Evolutionary conservation across 768 basidiomycete genomes (phyloP).

Genomic region (Russula abietina): DNA sequence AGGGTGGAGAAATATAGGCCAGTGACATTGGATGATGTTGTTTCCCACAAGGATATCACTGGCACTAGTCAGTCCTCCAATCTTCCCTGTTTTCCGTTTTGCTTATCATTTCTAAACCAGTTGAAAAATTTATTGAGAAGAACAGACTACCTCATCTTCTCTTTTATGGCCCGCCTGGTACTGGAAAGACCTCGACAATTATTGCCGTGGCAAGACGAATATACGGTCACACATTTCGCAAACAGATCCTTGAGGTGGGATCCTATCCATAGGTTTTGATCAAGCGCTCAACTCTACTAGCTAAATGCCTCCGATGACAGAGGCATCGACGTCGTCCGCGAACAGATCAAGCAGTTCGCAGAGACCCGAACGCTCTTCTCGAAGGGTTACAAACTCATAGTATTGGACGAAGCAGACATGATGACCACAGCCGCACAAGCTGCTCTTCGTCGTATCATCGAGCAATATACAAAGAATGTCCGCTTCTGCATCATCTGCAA

Average conservation of each 20-base stretch:
- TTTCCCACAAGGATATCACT: constrained; percentile 94
- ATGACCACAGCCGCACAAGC: constrained; percentile 99
- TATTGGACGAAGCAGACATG: constrained; percentile 99
- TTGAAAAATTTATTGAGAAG: constrained; percentile 94
- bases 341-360: constrained; percentile 98
- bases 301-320: constrained; percentile 98
- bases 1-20: constrained; percentile 98
- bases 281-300: constrained; percentile 36
- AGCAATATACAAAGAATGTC: constrained; percentile 98
- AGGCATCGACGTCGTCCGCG: constrained; percentile 96
- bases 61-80: constrained; percentile 65
- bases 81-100: background rate
- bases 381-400: constrained; percentile 95
- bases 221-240: constrained; percentile 80
- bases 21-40: constrained; percentile 85
- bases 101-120: constrained; percentile 37
- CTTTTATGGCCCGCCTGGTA: constrained; percentile 97
- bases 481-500: constrained; percentile 99
- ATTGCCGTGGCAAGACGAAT: constrained; percentile 91
- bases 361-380: constrained; percentile 88
- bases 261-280: background rate
- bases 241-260: constrained; percentile 88
- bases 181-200: constrained; percentile 97
- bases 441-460: constrained; percentile 92
- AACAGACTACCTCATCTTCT: constrained; percentile 91